These are phyloP conservation scores for Cucumis sativus DNA, from an alignment of 306 rosid species.

Conservation along the genomic window Cucumber_9930_V3 NC_026659.2:3374001-3374500, in stretches of 20 bases:
- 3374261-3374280: background rate
- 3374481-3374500: no score
- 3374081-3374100: conserved; percentile 26
- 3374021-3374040: background rate
- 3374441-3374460: no score
- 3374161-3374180: conserved; percentile 36
- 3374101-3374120: conserved; percentile 42
- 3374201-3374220: conserved; percentile 26
- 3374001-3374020: background rate
- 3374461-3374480: no score
- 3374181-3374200: conserved; percentile 44
- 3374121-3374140: conserved; percentile 48
- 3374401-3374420: no score
- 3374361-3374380: no score
- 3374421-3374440: no score
- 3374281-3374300: background rate
- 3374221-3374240: conserved; percentile 15
- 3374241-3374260: conserved; percentile 10
- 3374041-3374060: conserved; percentile 19
- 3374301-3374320: background rate
- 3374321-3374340: background rate
- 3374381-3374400: no score
- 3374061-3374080: conserved; percentile 21
- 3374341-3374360: background rate
- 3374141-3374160: conserved; percentile 36